A percentile compares a stretch with the other conserved stretches of the same genome.
Evolutionary conservation across 495 filamentous ascomycete species (phyloP).

Genomic region (Penicillium cosmopolitanum): DNA sequence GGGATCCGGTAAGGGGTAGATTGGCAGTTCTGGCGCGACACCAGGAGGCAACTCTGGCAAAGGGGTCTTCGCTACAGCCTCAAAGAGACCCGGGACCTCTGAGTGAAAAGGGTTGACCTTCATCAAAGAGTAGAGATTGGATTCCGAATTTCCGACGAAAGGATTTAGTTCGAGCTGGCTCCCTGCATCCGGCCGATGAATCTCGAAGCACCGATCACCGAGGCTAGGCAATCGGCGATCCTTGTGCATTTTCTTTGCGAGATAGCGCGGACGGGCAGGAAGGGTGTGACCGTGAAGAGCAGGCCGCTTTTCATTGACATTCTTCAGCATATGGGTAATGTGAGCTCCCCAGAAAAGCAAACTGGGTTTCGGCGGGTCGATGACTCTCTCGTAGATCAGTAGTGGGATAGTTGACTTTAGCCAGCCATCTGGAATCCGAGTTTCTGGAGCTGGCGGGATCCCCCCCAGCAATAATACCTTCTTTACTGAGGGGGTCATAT

Average conservation of each 20-base stretch:
- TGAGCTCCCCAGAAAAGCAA: neutral
- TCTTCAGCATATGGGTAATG: neutral
- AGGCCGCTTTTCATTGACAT: neutral
- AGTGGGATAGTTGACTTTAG: slow-evolving; percentile 27
- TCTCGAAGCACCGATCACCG: neutral
- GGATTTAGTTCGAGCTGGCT: neutral
- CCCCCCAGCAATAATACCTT: slow-evolving; percentile 31
- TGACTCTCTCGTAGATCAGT: slow-evolving; percentile 41
- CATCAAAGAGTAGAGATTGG: neutral
- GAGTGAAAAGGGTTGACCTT: neutral
- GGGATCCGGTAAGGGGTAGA: neutral
- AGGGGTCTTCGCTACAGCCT: neutral
- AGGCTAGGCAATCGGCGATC: neutral
- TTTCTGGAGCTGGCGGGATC: neutral
- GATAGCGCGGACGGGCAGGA: neutral
- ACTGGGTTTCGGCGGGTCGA: slow-evolving; percentile 24
- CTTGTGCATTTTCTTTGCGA: neutral
- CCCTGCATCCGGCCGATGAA: neutral
- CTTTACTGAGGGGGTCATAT: slow-evolving; percentile 33
- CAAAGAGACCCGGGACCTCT: neutral
- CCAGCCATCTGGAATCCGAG: slow-evolving; percentile 32
- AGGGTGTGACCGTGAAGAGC: neutral
- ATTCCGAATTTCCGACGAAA: neutral
- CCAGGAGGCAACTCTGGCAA: neutral
- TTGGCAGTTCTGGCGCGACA: neutral